Conservation (phyloP, 306 rosid genomes). For the Trifolium repens region DNA sequence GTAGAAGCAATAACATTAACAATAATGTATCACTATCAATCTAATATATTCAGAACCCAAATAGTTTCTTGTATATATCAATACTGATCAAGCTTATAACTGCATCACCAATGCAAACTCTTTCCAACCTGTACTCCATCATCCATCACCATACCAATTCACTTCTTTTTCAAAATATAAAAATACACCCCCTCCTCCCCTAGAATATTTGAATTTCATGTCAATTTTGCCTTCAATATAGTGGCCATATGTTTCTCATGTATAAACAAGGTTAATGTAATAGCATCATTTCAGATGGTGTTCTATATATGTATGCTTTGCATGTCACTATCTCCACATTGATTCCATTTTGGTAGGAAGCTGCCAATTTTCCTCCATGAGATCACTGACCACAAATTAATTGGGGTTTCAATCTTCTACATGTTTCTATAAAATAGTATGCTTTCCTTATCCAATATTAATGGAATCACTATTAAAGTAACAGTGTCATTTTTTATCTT, state of each 20-base stretch:
- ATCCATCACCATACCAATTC: constrained; percentile 46
- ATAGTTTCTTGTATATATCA: constrained; percentile 1
- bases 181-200: background rate
- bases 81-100: constrained; percentile 27
- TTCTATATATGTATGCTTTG: background rate
- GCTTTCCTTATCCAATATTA: background rate
- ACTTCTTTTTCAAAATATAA: background rate
- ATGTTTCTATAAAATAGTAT: background rate
- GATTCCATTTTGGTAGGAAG: constrained; percentile 4
- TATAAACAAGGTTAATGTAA: background rate
- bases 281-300: background rate
- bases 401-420: background rate
- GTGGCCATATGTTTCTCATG: background rate
- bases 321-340: constrained; percentile 34
- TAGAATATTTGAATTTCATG: background rate
- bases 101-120: constrained; percentile 36
- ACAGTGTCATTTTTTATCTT: background rate
- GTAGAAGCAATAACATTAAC: constrained; percentile 25
- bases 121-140: constrained; percentile 36
- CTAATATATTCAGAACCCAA: constrained; percentile 29
- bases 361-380: background rate
- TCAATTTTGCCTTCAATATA: constrained; percentile 18
- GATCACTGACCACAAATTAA: background rate
- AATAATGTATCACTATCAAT: constrained; percentile 38
- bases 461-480: background rate